Base-by-base conservation (phyloP, 2,329 filamentous ascomycete genomes). In the Alternaria tenuissima region DNA sequence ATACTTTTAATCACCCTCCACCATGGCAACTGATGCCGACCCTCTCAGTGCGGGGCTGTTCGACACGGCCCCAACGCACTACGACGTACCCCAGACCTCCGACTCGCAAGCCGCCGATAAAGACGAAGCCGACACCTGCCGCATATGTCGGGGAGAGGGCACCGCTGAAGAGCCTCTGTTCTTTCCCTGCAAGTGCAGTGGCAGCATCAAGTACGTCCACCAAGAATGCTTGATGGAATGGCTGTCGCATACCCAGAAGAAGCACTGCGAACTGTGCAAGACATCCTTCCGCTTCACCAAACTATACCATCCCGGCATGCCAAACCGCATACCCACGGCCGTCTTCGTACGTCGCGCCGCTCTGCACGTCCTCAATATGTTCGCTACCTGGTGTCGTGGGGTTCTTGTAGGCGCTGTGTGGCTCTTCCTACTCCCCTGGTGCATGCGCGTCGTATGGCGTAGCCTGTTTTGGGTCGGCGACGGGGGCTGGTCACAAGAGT, bases 231-330 rank as follows among this genome's bases (percentile, higher is more conserved):
- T 99, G 80, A 97, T 99, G 91, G 94, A 98, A 80, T 99, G 95
- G 95, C 85, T 99, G 22, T 94, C 93, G 51, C 96, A 99, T 79
- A 98, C 95, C 2, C 94, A 99, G 78, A 99, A 99, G 87, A 98
- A 98, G 80, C 92, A 99, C 83, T 99, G 96, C 84, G 95, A 99
- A 82, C 89, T 99, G 36, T 99, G 95, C 88, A 99, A 99, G 83
- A 99, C 95, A 3, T 90, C 94, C 0, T 99, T 98, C 76, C 91
- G 93, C 62, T 99, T 99, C 83, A 99, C 95, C 54, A 99, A 99
- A 80, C 87, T 99, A 39, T 99, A 99, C 82, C 89, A 94, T 63
- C 93, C 93, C 4, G 87, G 94, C 74, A 99, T 99, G 95, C 96
- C 95, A 1, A 87, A 88, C 64, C 88, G 87, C 12, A 85, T 99